Evolutionary conservation across 208 protist genomes (phyloP).

Genomic region (Leptomonas seymouri): DNA sequence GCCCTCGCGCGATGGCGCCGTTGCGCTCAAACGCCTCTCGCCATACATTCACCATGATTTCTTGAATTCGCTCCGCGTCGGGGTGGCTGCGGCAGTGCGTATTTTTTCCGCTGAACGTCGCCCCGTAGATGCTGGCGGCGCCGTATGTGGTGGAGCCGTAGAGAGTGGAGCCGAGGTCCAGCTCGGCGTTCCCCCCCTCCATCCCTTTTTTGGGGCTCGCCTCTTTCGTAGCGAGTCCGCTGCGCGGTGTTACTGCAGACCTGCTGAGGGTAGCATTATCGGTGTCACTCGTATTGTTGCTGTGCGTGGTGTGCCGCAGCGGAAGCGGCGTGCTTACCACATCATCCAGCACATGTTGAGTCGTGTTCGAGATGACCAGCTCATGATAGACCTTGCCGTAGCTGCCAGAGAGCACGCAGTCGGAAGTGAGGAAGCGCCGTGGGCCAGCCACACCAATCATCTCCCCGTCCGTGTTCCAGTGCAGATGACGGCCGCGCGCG

Average conservation of each 20-base stretch:
- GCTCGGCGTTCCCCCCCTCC: conserved; percentile 6
- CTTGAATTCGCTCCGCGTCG: conserved; percentile 84
- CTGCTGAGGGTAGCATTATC: conserved; percentile 1
- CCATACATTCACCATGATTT: conserved; percentile 82
- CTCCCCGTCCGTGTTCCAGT: conserved; percentile 50
- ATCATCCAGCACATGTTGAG: conserved; percentile 14
- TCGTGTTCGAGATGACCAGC: conserved; percentile 41
- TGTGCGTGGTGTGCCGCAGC: conserved; percentile 1
- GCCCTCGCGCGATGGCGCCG: conserved; percentile 80
- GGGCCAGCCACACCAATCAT: conserved; percentile 38
- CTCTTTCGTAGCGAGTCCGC: conserved; percentile 6
- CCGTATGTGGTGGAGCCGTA: conserved; percentile 15
- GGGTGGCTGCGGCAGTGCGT: conserved; percentile 38
- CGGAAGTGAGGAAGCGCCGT: conserved; percentile 7
- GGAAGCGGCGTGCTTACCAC: conserved; percentile 12
- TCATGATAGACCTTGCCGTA: conserved; percentile 59
- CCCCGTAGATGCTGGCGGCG: conserved; percentile 1
- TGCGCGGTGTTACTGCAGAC: not conserved
- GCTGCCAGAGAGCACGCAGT: conserved; percentile 39
- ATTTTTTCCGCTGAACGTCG: conserved; percentile 9
- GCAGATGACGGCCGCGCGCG: conserved; percentile 50
- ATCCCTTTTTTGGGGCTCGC: not conserved
- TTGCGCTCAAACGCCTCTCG: conserved; percentile 76
- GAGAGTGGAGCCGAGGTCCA: conserved; percentile 20
- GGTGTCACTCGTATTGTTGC: not conserved